A percentile compares a stretch with the other conserved stretches of the same genome.
These are phyloP conservation scores for Podospora pseudocomata DNA, from an alignment of 495 filamentous ascomycete genomes.

Conservation along the genomic window DNA sequence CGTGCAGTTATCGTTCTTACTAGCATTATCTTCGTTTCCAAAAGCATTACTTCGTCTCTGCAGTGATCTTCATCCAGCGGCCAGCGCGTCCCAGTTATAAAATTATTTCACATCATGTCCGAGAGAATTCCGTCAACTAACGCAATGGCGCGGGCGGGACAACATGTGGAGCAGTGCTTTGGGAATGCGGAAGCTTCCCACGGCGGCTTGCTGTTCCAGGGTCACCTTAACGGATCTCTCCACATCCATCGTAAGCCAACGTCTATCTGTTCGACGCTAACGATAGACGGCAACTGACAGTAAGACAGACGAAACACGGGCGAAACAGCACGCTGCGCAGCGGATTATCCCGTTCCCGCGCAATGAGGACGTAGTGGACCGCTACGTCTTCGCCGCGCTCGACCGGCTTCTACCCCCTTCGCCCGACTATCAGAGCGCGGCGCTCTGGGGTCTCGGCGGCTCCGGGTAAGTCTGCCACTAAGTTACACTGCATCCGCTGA, in stretches of 20 bases:
- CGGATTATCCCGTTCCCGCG: slow-evolving; percentile 17
- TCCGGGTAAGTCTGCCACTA: slow-evolving; percentile 19
- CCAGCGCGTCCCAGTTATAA: not conserved
- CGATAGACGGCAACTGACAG: not conserved
- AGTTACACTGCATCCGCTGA: slow-evolving; percentile 7
- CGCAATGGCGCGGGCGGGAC: not conserved
- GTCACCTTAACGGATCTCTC: not conserved
- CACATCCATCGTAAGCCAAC: slow-evolving; percentile 1
- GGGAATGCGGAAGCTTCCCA: not conserved
- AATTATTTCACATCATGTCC: not conserved
- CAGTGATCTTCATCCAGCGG: slow-evolving; percentile 1
- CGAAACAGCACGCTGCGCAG: not conserved
- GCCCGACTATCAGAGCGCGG: slow-evolving; percentile 16
- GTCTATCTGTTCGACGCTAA: not conserved
- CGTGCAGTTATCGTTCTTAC: not conserved
- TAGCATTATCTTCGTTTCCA: not conserved
- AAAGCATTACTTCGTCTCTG: not conserved
- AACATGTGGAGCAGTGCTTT: not conserved
- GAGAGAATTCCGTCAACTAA: not conserved
- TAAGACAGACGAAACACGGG: not conserved
- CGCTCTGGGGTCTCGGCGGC: slow-evolving; percentile 23
- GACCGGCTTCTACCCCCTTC: slow-evolving; percentile 13
- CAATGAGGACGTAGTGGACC: slow-evolving; percentile 21
- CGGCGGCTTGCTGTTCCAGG: slow-evolving; percentile 4
- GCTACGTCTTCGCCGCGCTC: slow-evolving; percentile 11